These are phyloP conservation scores for Chrysanthemum seticuspe DNA, from an alignment of 129 eudicot genomes.

Conservation along the genomic window DNA sequence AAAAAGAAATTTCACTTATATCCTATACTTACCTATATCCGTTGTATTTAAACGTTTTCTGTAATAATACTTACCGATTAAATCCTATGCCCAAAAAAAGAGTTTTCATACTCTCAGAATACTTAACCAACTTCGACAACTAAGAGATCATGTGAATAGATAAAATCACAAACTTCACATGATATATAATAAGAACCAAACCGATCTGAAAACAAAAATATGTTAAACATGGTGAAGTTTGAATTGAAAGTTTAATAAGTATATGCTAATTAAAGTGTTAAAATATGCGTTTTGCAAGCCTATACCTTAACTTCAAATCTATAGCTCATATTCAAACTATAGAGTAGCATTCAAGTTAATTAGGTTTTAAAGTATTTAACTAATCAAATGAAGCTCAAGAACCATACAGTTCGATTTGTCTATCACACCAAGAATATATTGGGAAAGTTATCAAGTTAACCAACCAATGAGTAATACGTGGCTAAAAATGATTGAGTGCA, in stretches of 20 bases:
- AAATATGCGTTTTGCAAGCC: neutral
- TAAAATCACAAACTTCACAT: no score
- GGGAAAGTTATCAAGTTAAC: slow-evolving; percentile 17
- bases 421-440: neutral
- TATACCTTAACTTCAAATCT: neutral
- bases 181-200: no score
- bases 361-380: neutral
- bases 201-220: no score
- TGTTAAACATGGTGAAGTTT: no score
- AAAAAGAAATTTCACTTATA: no score
- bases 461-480: slow-evolving; percentile 13
- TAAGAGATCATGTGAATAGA: no score
- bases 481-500: neutral
- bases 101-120: no score
- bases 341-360: slow-evolving; percentile 3
- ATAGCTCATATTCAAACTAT: neutral
- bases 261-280: neutral
- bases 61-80: no score
- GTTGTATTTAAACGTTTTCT: no score
- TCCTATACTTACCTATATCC: no score
- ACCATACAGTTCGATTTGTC: neutral
- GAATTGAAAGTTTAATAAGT: neutral
- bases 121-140: no score
- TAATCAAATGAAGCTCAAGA: slow-evolving; percentile 1
- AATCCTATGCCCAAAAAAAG: no score